Evolutionary conservation across 2,329 filamentous ascomycete species (phyloP).

Genomic region (Aspergillus sp.): DNA sequence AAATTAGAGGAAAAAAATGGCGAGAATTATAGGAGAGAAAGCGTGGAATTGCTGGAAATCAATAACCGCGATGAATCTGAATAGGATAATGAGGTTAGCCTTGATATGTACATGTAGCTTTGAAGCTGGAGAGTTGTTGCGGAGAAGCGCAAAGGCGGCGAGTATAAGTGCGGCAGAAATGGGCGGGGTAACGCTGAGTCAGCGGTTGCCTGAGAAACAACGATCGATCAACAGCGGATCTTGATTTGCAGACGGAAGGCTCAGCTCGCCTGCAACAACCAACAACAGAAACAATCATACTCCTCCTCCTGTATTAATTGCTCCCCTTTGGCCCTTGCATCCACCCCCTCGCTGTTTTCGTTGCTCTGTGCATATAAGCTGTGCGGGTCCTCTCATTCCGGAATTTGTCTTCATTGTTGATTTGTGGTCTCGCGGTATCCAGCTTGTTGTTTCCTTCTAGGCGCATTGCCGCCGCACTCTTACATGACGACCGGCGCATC

Average conservation of each 20-base stretch:
- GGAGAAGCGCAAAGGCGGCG: conserved; percentile 25
- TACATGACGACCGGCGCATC: conserved; percentile 14
- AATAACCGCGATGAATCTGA: background rate
- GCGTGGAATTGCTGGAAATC: background rate
- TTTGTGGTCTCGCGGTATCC: conserved; percentile 18
- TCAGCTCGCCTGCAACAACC: background rate
- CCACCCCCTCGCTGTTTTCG: conserved; percentile 11
- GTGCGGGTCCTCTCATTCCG: conserved; percentile 18
- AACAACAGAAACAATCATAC: conserved; percentile 4
- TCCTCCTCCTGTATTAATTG: conserved; percentile 2
- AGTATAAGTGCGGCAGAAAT: conserved; percentile 27
- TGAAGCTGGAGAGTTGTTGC: conserved; percentile 3
- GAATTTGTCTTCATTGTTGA: conserved; percentile 17
- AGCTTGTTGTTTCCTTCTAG: conserved; percentile 14
- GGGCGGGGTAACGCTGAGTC: conserved; percentile 31
- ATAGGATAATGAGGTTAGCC: background rate
- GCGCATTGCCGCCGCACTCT: conserved; percentile 16
- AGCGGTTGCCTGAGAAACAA: conserved; percentile 38
- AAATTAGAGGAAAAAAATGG: too few relatives aligned
- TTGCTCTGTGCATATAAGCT: conserved; percentile 21
- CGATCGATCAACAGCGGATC: conserved; percentile 27
- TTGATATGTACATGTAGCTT: background rate
- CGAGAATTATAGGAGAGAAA: background rate
- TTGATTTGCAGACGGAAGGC: conserved; percentile 1
- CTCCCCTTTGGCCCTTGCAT: conserved; percentile 19